Base-by-base conservation (phyloP, 192 early-diverging fungal genomes). In the Backusella psychrophila region DNA sequence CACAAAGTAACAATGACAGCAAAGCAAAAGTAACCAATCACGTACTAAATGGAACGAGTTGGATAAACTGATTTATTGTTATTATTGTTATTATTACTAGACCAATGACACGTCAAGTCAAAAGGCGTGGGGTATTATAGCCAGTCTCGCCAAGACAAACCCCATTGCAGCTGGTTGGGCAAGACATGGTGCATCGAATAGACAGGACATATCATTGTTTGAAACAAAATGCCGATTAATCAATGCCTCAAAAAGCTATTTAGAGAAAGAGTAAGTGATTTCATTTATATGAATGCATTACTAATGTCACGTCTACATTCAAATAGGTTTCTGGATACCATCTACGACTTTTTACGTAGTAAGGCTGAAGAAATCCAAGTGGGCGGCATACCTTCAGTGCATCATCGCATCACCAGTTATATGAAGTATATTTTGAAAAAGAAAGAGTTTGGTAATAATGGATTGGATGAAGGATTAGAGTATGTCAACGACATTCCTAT, bases 401-500 rank as follows among this genome's bases (percentile, higher is more conserved):
- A 41, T 6, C 31, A 41, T 26, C 53, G 63, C 29, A 72, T 77
- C 15, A 56, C 71, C 31, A 34, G 56, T 12, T 77, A 46, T 9
- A 72, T 77, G 35, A 42, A 56, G 29, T 36, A 35, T 23, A 59
- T 36, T 7, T 44, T 71, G 21, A 59, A 33, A n/a, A 74, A 46
- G 34, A 74, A 15, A 35, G 52, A 44, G 52, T 53, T 63, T n/a
- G n/a, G n/a, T 14, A 14, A 29, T 14, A 23, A 74, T 35, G 39
- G 42, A 34, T 29, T 65, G 7, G 41, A 31, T 5, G 38, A 5
- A 9, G 21, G 7, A 15, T 29, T 75, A 3, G 59, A 86, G 80
- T 73, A 77, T 44, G 69, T 78, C 41, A 78, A 88, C 52, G 84
- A 83, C 46, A 84, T 87, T 68, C 89, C 96, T 0, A 87, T 95